Conservation (phyloP, 2,329 filamentous ascomycete species). For the Arthrocladium fulminans region DNA sequence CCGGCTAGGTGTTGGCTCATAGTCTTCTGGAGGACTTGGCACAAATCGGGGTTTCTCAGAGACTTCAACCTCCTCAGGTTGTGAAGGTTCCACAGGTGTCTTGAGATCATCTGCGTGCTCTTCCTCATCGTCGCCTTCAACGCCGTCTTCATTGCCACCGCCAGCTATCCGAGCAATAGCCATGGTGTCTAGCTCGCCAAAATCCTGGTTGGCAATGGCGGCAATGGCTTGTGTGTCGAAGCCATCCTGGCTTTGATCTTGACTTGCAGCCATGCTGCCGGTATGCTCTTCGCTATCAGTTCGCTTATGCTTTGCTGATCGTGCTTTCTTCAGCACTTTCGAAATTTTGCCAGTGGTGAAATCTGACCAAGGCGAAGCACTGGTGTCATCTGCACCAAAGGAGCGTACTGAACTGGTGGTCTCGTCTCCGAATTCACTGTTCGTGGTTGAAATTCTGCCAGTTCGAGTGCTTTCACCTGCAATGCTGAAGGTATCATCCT, state of each 20-base stretch:
- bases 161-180: slow-evolving; percentile 22
- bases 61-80: slow-evolving; percentile 36
- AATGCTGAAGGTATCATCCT: slow-evolving; percentile 69
- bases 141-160: slow-evolving; percentile 16
- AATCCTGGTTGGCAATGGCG: slow-evolving; percentile 20
- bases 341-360: slow-evolving; percentile 58
- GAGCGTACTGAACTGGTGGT: slow-evolving; percentile 24
- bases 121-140: slow-evolving; percentile 29
- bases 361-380: slow-evolving; percentile 68
- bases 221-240: slow-evolving; percentile 23
- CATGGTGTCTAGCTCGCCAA: slow-evolving; percentile 23
- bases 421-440: slow-evolving; percentile 57
- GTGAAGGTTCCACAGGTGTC: slow-evolving; percentile 30
- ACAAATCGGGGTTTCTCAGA: slow-evolving; percentile 57
- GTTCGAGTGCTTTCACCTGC: slow-evolving; percentile 76
- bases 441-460: slow-evolving; percentile 56
- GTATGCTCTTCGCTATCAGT: slow-evolving; percentile 15
- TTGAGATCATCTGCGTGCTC: slow-evolving; percentile 23
- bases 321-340: slow-evolving; percentile 40
- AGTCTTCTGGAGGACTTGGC: slow-evolving; percentile 76
- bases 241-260: slow-evolving; percentile 23
- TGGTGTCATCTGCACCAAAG: slow-evolving; percentile 31
- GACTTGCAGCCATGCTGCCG: slow-evolving; percentile 23
- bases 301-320: slow-evolving; percentile 26
- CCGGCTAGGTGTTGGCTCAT: slow-evolving; percentile 60